Base-by-base conservation (phyloP, 345 rosid genomes). In the Carallia brachiata region DNA sequence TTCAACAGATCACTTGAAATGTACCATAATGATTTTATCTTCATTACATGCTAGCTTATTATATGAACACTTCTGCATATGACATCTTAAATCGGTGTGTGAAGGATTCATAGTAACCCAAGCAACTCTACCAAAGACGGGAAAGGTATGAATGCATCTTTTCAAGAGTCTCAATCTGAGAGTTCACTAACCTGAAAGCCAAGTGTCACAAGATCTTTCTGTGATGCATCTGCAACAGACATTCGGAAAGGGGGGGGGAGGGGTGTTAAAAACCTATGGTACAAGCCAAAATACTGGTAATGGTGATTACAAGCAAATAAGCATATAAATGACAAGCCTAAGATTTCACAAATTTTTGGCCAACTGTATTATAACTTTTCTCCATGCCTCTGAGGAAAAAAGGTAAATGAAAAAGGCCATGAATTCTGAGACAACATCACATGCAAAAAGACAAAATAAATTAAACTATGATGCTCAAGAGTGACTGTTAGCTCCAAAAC, bases 161-260 rank as follows among this genome's bases (percentile, higher is more conserved):
- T 37, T 58, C 61, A 40, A 36, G 65, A 63, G 57, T 71, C 55
- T 68, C 57, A 63, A 37, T 23, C 58, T 67, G 34, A n/a, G 63
- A 68, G 34, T 32, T 32, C 34, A 4, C 36, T 70, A 69, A 91
- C 98, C 98, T 95, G 97, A 80, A 95, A 95, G 40, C 97, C 99
- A 81, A 95, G 23, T 68, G 97, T 74, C 57, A 85, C 87, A 67
- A 95, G 89, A 69, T 95, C 97, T 85, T 92, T 95, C 81, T 95
- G 97, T 34, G 91, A 80, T 52, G 96, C 95, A 77, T 87, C 97
- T 18, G 97, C 99, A 73, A 95, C 97, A 70, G 92, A 87, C 87
- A 97, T 94, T 74, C 70, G 23, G 23, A 23, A 23, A 73, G 60
- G 52, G 72, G 73, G 68, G 36, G 50, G 27, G 34, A 23, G 23